Evolutionary conservation across 352 stramenopile genomes (phyloP), one percentile per base, ranked within the genome.

Genomic region (Thraustochytrium striatum): DNA sequence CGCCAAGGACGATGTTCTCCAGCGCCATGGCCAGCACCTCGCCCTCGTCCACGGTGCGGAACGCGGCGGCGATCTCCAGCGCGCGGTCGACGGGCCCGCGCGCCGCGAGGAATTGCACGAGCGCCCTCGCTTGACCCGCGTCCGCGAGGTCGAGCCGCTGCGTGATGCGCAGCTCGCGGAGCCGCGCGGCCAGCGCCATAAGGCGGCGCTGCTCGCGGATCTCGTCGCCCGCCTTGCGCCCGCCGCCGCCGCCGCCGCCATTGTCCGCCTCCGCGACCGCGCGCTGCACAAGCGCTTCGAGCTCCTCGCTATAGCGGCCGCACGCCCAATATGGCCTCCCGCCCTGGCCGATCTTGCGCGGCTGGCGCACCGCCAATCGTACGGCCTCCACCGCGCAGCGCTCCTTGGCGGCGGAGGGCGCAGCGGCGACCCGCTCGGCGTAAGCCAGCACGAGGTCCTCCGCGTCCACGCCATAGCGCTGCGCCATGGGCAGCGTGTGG

Each of bases 321-420:
- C 35, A 61, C 25, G 30, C n/a, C n/a, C n/a, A n/a, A n/a, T n/a
- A n/a, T n/a, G n/a, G n/a, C n/a, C n/a, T n/a, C n/a, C n/a, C n/a
- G n/a, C n/a, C n/a, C n/a, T n/a, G n/a, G n/a, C n/a, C n/a, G n/a
- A 75, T 75, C 28, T 61, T 75, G 50, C 65, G 65, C 65, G 61
- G 58, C 0, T 61, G 52, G 9, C 41, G 9, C 41, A 75, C 28
- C 1, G 61, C 65, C 16, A 43, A 39, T 8, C 52, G 44, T 11
- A 75, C 65, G 25, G 52, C 52, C 36, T 70, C 32, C 16, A 61
- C 52, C 8, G 65, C 65, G 36, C 65, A 75, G 16, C 68, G 65
- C 52, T 75, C 65, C 19, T 43, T 21, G 0, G 65, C 65, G 25
- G 32, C 32, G 41, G 11, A 28, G 21, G 65, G 39, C 2, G 44